Evolutionary conservation across 2,329 filamentous ascomycete genomes (phyloP), one percentile per base, ranked within the genome.

Genomic region (Colletotrichum sp.): DNA sequence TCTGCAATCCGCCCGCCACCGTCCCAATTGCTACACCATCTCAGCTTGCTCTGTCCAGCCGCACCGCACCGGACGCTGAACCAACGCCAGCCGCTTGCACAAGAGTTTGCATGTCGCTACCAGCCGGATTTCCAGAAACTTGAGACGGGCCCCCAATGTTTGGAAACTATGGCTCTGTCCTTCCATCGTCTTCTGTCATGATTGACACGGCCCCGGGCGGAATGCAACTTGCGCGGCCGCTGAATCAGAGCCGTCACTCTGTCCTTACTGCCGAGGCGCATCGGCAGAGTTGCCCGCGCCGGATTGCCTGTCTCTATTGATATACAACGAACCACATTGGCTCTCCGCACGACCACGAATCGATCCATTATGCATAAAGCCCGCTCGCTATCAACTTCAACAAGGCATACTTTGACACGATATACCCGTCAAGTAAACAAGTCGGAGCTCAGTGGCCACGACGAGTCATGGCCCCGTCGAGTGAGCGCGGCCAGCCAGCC

Each of bases 391-490:
- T 36, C 39, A 52, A 15, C 26, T 64, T 39, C n/a, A 69, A 34
- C 70, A 49, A 13, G 24, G 28, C 71, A 65, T 21, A 28, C 28
- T 71, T 73, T 73, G 70, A 59, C 59, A 76, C 63, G 30, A 21
- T 44, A 65, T 21, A 63, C 49, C 30, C 59, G 49, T 64, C 70
- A 69, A 76, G 70, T 32, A 69, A 69, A 69, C 74, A 60, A 57
- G 44, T 69, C 24, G 64, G 59, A 60, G 64, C 59, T 69, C 64
- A 66, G 65, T 76, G 74, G 70, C 57, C 30, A 73, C 57, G 28
- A 49, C 70, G 74, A 74, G 70, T 76, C 74, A 76, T 76, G 59
- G 59, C 36, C 64, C 39, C n/a, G 28, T 60, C 30, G 24, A 49
- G 62, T 39, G 34, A 63, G 52, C 39, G 39, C 71, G 55, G 57